Evolutionary conservation across 441 rosid species (phyloP), one percentile per base, ranked within the genome.

Genomic region (Adansonia madagascariensis): DNA sequence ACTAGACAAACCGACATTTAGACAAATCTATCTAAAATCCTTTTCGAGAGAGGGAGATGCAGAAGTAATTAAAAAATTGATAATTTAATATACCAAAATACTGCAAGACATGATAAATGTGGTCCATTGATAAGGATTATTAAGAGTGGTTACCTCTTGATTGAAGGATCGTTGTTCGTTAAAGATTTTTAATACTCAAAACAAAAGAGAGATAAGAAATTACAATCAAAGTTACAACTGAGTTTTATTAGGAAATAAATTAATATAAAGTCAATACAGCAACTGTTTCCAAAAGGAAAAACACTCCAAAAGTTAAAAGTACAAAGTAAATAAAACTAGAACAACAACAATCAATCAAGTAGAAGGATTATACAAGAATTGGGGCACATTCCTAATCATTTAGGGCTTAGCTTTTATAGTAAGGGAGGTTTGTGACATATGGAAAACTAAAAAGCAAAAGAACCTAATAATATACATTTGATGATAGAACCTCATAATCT

Each of bases 381-480:
- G 31, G 17, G 71, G 17, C 55, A 35, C 41, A 67, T 59, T 20
- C 63, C 12, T 59, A 3, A 59, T 59, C 63, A 57, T 57, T 57
- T 22, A 57, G 62, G 24, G 27, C n/a, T 52, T 52, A 52, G 8
- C 57, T 15, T 52, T 52, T 35, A 35, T 35, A 4, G 41, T 35
- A 35, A 35, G 41, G 41, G 41, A 35, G 6, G 41, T 35, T 15
- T 15, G 57, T 6, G 57, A 52, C 8, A 52, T 22, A 63, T 35
- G 68, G 46, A 35, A 66, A 1, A 66, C 53, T 66, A 57, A 66
- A 4, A 44, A 66, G 52, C 39, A 64, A 15, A 35, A 35, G 47
- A 64, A 44, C 71, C 53, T 66, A 66, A 66, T 44, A 43, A 17
- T 44, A 24, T 66, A 66, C 71, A 44, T 44, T 44, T 18, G n/a